Evolutionary conservation across 345 rosid genomes (phyloP).

Genomic region (Turnera subulata): DNA sequence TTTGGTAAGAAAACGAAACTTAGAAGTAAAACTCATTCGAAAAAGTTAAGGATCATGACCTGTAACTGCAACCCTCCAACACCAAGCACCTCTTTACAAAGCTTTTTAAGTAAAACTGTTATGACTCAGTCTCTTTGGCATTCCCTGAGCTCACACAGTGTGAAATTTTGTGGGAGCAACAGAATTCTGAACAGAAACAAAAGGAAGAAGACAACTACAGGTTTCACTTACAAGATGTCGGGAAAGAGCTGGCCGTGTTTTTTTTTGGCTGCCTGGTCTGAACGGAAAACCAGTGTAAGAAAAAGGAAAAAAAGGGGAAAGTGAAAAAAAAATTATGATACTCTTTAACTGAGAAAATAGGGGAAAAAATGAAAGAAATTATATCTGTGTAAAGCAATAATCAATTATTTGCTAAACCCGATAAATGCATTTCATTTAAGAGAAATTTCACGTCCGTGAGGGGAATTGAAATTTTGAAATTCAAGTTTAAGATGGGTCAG

Average conservation of each 20-base stretch:
- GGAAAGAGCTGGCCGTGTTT: conserved; percentile 26
- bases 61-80: conserved; percentile 21
- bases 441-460: conserved; percentile 60
- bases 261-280: conserved; percentile 19
- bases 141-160: conserved; percentile 31
- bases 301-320: conserved; percentile 11
- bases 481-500: conserved; percentile 13
- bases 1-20: not conserved
- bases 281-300: conserved; percentile 14
- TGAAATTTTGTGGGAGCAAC: not conserved
- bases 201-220: conserved; percentile 1
- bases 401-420: conserved; percentile 42
- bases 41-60: conserved; percentile 40
- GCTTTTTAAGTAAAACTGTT: conserved; percentile 13
- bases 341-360: not conserved
- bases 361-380: not conserved
- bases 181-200: too few relatives aligned
- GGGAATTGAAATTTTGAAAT: conserved; percentile 40
- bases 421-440: conserved; percentile 53
- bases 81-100: conserved; percentile 16
- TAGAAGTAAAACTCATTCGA: not conserved
- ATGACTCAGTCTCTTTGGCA: conserved; percentile 25
- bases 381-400: not conserved
- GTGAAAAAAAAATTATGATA: conserved; percentile 5
- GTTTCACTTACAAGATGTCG: conserved; percentile 15